Percentiles rank a stretch among this genome's conserved stretches.
Conservation (phyloP, 805 yeast genomes). For the Metahyphopichia silvanorum region DNA sequence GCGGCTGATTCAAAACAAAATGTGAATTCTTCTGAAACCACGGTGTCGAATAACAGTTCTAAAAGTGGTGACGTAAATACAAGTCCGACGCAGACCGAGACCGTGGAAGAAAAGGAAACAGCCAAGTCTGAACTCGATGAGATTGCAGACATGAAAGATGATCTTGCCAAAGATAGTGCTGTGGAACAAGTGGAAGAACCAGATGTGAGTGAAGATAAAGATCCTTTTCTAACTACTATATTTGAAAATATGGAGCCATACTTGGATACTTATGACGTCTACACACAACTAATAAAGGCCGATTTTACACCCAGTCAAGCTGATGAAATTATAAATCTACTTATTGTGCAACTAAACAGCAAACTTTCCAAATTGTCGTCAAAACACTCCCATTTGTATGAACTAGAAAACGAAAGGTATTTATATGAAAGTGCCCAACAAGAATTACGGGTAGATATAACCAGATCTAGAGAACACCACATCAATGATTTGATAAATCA, state of each 20-base stretch:
- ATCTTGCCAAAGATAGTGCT: no score
- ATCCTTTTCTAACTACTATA: constrained; percentile 51
- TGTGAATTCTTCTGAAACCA: no score
- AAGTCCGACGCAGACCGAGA: no score
- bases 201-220: no score
- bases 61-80: no score
- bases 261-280: constrained; percentile 50
- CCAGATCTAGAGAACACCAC: constrained; percentile 66
- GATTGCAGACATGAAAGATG: no score
- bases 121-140: no score
- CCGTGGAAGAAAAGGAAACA: no score
- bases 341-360: constrained; percentile 41
- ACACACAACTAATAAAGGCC: constrained; percentile 45
- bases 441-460: constrained; percentile 77
- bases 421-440: constrained; percentile 90
- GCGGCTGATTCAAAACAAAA: no score
- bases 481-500: constrained; percentile 64
- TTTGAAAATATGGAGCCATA: constrained; percentile 45
- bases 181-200: no score
- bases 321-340: constrained; percentile 50
- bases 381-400: constrained; percentile 54
- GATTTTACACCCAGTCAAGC: constrained; percentile 66
- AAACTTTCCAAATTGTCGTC: constrained; percentile 42
- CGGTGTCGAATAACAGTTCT: no score
- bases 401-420: constrained; percentile 83